Conservation (phyloP, 768 basidiomycete species). For the Pholiota microspora region DNA sequence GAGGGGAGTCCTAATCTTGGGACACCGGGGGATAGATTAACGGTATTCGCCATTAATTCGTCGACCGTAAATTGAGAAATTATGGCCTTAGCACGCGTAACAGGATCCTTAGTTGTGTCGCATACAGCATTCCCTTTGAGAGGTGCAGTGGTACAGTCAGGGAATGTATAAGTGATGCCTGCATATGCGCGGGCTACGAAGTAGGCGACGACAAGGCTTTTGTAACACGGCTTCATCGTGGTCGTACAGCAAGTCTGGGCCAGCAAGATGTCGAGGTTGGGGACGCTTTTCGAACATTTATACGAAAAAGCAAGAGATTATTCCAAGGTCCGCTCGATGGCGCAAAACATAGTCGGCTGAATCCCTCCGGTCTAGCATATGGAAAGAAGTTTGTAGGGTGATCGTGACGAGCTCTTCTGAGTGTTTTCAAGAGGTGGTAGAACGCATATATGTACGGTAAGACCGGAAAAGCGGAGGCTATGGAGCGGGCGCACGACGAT, state of each 20-base stretch:
- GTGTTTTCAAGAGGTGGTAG: conserved; percentile 1
- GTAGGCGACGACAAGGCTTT: conserved; percentile 12
- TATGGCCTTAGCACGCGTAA: conserved; percentile 48
- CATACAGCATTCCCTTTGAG: conserved; percentile 47
- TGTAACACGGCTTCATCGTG: conserved; percentile 13
- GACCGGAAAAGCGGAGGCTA: neutral
- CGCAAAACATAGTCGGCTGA: neutral
- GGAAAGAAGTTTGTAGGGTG: neutral
- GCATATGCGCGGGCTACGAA: conserved; percentile 12
- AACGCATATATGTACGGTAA: neutral
- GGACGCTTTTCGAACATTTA: too few relatives aligned
- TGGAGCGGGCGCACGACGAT: neutral
- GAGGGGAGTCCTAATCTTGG: conserved; percentile 53
- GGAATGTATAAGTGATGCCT: conserved; percentile 36
- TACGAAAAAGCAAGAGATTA: neutral
- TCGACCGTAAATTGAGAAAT: conserved; percentile 46
- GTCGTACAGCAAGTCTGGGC: neutral
- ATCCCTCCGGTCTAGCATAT: neutral
- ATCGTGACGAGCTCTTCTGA: neutral
- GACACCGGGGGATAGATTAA: conserved; percentile 48
- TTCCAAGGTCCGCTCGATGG: conserved; percentile 2
- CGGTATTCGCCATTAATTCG: conserved; percentile 52
- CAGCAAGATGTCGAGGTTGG: neutral
- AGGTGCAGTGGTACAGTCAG: conserved; percentile 46
- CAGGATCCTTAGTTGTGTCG: conserved; percentile 40